A percentile compares a stretch with the other conserved stretches of the same genome.
phyloP scores from a whole-genome alignment of 2,329 filamentous ascomycete genomes.

The Didymella sp. region DNA sequence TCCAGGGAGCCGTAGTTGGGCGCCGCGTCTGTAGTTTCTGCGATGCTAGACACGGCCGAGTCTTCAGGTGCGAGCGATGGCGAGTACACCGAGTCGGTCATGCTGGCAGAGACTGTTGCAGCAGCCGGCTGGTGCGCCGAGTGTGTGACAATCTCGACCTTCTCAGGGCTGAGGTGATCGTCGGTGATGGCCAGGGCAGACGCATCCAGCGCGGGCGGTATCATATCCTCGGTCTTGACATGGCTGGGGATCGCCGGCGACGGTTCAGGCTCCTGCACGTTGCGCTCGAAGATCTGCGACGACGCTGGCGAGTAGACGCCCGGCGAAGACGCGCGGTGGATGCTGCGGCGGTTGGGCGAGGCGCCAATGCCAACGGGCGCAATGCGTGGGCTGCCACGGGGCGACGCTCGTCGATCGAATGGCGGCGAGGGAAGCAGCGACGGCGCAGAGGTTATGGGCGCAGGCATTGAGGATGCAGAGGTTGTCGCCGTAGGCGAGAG shows the following conservation, averaged over 20 bases:
- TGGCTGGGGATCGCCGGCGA: slow-evolving; percentile 91
- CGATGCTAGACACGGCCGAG: slow-evolving; percentile 19
- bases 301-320: slow-evolving; percentile 80
- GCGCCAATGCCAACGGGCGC: slow-evolving; percentile 47
- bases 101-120: slow-evolving; percentile 61
- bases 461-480: slow-evolving; percentile 21
- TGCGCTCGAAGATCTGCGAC: slow-evolving; percentile 86
- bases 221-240: slow-evolving; percentile 92
- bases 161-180: slow-evolving; percentile 80
- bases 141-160: slow-evolving; percentile 92
- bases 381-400: slow-evolving; percentile 48
- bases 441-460: slow-evolving; percentile 27
- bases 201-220: slow-evolving; percentile 88
- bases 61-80: slow-evolving; percentile 44
- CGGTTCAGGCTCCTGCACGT: slow-evolving; percentile 77
- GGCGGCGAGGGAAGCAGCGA: slow-evolving; percentile 42
- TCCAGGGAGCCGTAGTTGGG: slow-evolving; percentile 79
- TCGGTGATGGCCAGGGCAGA: slow-evolving; percentile 93
- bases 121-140: slow-evolving; percentile 80
- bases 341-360: slow-evolving; percentile 68
- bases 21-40: slow-evolving; percentile 56
- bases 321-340: slow-evolving; percentile 71
- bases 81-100: slow-evolving; percentile 46
- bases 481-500: slow-evolving; percentile 16
- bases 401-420: slow-evolving; percentile 40